Base-by-base conservation (phyloP, 2,329 filamentous ascomycete species). In the Leptographium flavum region DNA sequence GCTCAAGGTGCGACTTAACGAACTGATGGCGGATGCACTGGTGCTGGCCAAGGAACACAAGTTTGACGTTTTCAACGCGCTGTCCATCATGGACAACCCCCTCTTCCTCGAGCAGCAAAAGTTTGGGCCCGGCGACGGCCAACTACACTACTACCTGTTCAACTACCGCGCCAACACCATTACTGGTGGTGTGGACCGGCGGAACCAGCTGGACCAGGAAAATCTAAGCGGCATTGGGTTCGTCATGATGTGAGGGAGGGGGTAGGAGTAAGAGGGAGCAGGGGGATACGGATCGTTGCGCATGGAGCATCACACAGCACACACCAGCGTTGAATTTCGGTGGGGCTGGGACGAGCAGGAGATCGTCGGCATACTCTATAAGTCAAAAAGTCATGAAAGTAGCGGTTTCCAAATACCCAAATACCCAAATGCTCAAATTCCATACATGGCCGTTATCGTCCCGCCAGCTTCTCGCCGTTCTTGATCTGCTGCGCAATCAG, bases 1-100 rank as follows among this genome's bases (percentile, higher is more conserved):
- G 27, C 71, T 93, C 53, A 88, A 88, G 66, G 67, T 71, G n/a
- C 79, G 90, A 23, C 73, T 98, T 50, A 88, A 93, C 60, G 66
- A 71, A 38, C 70, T 98, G 51, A 74, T 94, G 48, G 78, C 82
- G 54, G 92, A 98, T 60, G 84, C 85, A 1, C 70, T 98, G 45
- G 84, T 95, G 54, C 69, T 94, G 43, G 87, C 87, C 47, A 95
- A 94, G 70, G 75, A 79, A 54, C 61, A 67, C 58, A 80, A 83
- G 53, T 95, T 96, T 58, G 92, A 98, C 60, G 92, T 98, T 47
- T 93, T 96, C 71, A 98, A 98, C 58, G 90, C 87, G 0, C 73
- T 98, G 45, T 94, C 88, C 0, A 72, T 95, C 33, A 81, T 94
- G 64, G 90, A 98, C 63, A 98, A 98, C 62, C 83, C 79, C 1